Base-by-base conservation (phyloP, 352 stramenopile species). In the Phytophthora quininea region DNA sequence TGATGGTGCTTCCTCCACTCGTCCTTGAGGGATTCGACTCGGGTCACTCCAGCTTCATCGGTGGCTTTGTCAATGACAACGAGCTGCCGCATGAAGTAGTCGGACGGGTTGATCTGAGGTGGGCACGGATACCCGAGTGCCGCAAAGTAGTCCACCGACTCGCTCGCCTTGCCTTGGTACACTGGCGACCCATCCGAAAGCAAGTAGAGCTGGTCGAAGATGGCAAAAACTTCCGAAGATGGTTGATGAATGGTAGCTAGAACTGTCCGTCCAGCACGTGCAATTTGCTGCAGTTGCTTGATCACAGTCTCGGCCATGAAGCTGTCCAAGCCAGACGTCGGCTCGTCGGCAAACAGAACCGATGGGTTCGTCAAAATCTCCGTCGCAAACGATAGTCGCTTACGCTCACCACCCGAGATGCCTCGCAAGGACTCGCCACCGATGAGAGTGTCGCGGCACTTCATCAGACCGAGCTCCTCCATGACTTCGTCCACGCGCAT, bases 161-260 rank as follows among this genome's bases (percentile, higher is more conserved):
- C 64, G 3, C 35, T 30, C 10, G 71, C 76, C 48, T 82, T 84
- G 2, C 77, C 81, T 49, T 88, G 67, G 64, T 81, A 92, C 30
- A 89, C 77, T 4, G 75, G 55, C 0, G 71, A 47, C 2, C 78
- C 80, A 46, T 89, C 80, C 4, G 67, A 73, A 2, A 91, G 54
- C 33, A 91, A 45, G 32, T 88, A 88, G 2, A 91, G 61, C 61
- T 79, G 66, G 42, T 91, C 82, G 49, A 89, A 86, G 0, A 89
- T 32, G 5, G 38, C 58, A 46, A 80, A 90, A 4, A 83, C 9
- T 42, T 86, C 73, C 0, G 77, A 88, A 40, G 81, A 92, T 27
- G 91, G 91, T 64, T 87, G 80, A 35, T 97, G 93, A 71, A 98
- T 97, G 2, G 94, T 95, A 32, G 88, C 82, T 12, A 98, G 73